Evolutionary conservation across 306 rosid species (phyloP), one percentile per base, ranked within the genome.

Genomic region (Lupinus albus): DNA sequence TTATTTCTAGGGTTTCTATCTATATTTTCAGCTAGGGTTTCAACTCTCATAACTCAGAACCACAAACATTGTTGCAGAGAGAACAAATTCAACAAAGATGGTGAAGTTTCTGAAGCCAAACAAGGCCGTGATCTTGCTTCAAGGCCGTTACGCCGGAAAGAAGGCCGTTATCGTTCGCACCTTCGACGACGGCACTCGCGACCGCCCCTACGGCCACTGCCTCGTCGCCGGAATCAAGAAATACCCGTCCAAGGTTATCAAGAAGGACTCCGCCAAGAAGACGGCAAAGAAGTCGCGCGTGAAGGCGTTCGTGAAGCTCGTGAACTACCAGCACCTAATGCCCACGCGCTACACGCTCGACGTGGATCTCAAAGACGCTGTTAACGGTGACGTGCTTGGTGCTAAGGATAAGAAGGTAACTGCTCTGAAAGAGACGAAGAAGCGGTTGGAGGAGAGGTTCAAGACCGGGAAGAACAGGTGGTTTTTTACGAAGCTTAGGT

Each of bases 261-360:
- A 59, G 72, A 76, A 76, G 72, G 84, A 80, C 8, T 76, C 78
- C 30, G 30, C 30, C 30, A 25, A 25, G 30, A 25, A 25, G 30
- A 0, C 84, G 2, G 82, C 82, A 0, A 81, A 81, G 82, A 81
- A 81, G 46, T 77, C 85, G 2, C 64, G 80, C n/a, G 85, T 81
- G 11, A 81, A 81, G 71, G 74, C 82, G 0, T 81, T 81, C 47
- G 17, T 81, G 6, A 81, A 81, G 61, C 45, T 81, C 5, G 85
- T 81, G 0, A 81, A 81, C 46, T 81, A 68, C 33, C 73, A 68
- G 62, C 85, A 81, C 61, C 36, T 81, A 1, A 81, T 81, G 82
- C 85, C 82, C 12, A 81, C 85, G 0, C 72, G 85, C 0, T 81
- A 81, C 74, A 77, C 85, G 0, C 68, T 82, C 11, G 83, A 82